Evolutionary conservation across 768 basidiomycete genomes (phyloP).

Genomic region (Suillus paluster): DNA sequence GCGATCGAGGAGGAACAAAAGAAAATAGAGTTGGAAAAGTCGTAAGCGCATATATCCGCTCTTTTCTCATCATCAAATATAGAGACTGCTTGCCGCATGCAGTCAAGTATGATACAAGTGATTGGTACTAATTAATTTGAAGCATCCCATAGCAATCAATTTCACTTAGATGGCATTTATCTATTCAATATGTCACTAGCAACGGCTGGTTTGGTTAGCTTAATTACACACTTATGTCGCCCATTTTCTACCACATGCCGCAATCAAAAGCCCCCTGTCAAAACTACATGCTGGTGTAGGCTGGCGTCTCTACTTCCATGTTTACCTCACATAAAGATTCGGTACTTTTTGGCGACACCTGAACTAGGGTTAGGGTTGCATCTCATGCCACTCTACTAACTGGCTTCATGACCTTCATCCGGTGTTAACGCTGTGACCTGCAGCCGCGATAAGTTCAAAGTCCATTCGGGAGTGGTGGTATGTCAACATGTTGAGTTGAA

Average conservation of each 20-base stretch:
- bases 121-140: too few relatives aligned
- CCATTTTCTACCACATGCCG: neutral
- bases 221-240: neutral
- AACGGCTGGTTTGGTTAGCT: neutral
- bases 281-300: too few relatives aligned
- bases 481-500: constrained; percentile 93
- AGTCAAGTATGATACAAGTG: neutral
- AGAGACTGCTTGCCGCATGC: neutral
- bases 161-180: neutral
- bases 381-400: too few relatives aligned
- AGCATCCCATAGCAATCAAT: neutral
- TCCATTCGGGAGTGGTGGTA: constrained; percentile 88
- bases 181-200: neutral
- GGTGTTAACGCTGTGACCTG: constrained; percentile 7
- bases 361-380: neutral
- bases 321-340: too few relatives aligned
- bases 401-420: neutral
- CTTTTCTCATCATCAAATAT: neutral
- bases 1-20: constrained; percentile 15
- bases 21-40: neutral
- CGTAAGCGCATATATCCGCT: neutral
- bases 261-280: neutral
- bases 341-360: neutral
- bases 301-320: too few relatives aligned
- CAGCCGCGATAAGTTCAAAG: constrained; percentile 86